phyloP scores from a whole-genome alignment of 306 rosid species.

The Ammopiptanthus mongolicus region DNA sequence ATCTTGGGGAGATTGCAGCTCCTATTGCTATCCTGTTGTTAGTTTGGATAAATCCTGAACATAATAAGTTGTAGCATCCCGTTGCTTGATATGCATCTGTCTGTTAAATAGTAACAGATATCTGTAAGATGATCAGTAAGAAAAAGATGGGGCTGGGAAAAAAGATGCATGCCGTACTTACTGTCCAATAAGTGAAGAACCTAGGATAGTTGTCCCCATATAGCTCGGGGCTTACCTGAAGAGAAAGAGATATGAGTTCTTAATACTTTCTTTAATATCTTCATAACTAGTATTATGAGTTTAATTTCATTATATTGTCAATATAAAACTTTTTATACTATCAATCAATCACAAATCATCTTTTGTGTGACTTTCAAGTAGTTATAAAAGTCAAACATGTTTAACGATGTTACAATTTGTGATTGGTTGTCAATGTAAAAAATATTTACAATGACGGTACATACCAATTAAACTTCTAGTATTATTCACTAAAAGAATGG shows the following conservation, averaged over 20 bases:
- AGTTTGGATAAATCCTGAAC: constrained; percentile 97
- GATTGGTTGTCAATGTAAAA: no score
- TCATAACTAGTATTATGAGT: not conserved
- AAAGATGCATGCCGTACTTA: constrained; percentile 34
- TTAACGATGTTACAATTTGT: no score
- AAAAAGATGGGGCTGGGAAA: not conserved
- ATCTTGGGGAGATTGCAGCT: constrained; percentile 96
- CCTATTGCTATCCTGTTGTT: constrained; percentile 93
- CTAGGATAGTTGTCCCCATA: constrained; percentile 95
- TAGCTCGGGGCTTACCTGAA: constrained; percentile 93
- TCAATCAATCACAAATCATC: no score
- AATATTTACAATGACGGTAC: no score
- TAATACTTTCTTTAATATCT: not conserved
- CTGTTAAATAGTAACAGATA: constrained; percentile 33
- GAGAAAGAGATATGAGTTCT: not conserved
- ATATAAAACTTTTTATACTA: no score
- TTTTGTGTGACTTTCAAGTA: no score
- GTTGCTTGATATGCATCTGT: constrained; percentile 97
- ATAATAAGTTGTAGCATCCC: constrained; percentile 93
- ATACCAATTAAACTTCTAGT: no score
- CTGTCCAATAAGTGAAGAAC: constrained; percentile 98
- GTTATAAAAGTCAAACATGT: no score
- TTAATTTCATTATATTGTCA: no score
- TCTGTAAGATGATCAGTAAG: not conserved
- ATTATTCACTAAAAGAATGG: not conserved